Conservation (phyloP, 306 rosid species). For the Pachyrhizus erosus region DNA sequence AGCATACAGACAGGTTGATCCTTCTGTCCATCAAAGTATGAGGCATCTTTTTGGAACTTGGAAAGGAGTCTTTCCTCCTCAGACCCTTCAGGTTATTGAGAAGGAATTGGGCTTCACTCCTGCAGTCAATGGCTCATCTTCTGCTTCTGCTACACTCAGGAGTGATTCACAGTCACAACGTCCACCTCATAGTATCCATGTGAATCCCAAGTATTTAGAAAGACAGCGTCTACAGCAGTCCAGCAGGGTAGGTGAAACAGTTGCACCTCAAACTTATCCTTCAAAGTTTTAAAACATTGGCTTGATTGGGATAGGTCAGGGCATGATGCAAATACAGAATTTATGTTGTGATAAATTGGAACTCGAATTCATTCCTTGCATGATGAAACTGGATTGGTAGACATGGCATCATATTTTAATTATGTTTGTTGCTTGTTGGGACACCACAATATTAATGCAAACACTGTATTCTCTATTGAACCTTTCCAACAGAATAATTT, state of each 20-base stretch:
- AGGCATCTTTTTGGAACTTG: constrained; percentile 97
- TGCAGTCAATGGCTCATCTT: constrained; percentile 63
- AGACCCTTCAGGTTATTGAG: constrained; percentile 77
- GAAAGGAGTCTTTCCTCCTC: constrained; percentile 91
- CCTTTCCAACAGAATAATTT: neutral
- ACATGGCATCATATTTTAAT: constrained; percentile 1
- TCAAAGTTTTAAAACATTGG: neutral
- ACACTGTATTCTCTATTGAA: neutral
- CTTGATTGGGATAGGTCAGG: neutral
- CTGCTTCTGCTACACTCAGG: constrained; percentile 58
- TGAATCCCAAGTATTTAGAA: constrained; percentile 93
- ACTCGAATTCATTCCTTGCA: neutral
- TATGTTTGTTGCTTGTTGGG: neutral
- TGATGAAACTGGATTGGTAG: neutral
- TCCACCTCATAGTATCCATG: constrained; percentile 86
- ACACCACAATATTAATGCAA: neutral
- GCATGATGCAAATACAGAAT: neutral
- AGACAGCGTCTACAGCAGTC: constrained; percentile 91
- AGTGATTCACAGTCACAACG: constrained; percentile 75
- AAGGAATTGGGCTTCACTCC: constrained; percentile 79
- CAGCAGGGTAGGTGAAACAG: constrained; percentile 63
- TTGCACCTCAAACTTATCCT: constrained; percentile 15
- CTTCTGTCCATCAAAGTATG: constrained; percentile 77
- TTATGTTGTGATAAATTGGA: neutral
- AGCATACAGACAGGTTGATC: constrained; percentile 83